Evolutionary conservation across 2,329 filamentous ascomycete genomes (phyloP).

Genomic region (Penicillium aurantiogriseum): DNA sequence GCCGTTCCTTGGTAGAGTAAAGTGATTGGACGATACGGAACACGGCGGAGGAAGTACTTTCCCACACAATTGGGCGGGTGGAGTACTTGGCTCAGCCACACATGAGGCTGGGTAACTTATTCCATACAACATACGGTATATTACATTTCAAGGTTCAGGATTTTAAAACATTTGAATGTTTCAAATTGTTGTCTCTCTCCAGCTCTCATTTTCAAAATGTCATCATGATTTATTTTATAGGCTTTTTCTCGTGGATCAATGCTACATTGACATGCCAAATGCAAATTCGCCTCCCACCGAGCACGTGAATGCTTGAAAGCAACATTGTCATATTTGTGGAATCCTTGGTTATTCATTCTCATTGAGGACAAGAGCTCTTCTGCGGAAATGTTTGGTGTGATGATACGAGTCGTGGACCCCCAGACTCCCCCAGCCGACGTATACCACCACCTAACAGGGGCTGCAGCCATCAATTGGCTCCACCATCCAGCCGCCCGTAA

Average conservation of each 20-base stretch:
- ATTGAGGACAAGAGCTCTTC: constrained; percentile 28
- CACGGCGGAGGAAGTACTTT: constrained; percentile 10
- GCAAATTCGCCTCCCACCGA: constrained; percentile 7
- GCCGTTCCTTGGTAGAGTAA: constrained; percentile 10
- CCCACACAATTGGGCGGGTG: constrained; percentile 9
- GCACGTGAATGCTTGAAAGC: constrained; percentile 23
- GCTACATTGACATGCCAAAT: not conserved
- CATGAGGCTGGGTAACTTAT: constrained; percentile 9
- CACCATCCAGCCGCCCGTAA: constrained; percentile 34
- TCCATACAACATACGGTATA: not conserved
- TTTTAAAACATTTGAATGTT: not conserved
- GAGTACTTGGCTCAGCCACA: constrained; percentile 16
- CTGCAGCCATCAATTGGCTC: constrained; percentile 32
- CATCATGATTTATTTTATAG: not conserved
- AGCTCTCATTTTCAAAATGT: constrained; percentile 1
- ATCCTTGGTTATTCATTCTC: constrained; percentile 32
- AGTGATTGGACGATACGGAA: constrained; percentile 15
- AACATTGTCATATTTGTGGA: constrained; percentile 37
- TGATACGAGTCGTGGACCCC: constrained; percentile 38
- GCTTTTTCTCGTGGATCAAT: not conserved
- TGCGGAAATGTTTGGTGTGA: constrained; percentile 33
- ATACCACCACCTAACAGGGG: constrained; percentile 31
- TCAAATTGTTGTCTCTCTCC: constrained; percentile 11
- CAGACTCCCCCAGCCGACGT: constrained; percentile 38
- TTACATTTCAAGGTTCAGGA: constrained; percentile 2